These are phyloP conservation scores for Westerdykella sp. DNA, from an alignment of 2,329 filamentous ascomycete species.

Conservation along the genomic window DNA sequence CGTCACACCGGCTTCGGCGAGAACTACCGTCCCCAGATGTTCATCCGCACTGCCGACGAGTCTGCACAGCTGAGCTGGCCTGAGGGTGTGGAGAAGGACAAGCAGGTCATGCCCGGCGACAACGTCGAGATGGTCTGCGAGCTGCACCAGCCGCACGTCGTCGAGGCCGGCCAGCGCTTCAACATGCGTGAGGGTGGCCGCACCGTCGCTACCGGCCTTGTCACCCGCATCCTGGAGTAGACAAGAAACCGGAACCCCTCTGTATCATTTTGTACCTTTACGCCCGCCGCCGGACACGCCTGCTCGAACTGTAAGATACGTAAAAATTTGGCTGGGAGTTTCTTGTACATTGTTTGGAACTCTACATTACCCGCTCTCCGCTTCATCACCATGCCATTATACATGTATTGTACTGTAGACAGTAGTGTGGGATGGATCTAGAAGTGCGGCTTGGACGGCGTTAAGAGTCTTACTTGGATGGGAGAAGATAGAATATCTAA, in stretches of 20 bases:
- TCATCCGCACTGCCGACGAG: slow-evolving; percentile 81
- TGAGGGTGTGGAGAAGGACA: slow-evolving; percentile 70
- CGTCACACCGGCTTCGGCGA: slow-evolving; percentile 91
- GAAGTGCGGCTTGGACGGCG: neutral
- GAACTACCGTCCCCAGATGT: slow-evolving; percentile 97
- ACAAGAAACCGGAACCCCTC: neutral
- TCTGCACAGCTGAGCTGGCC: slow-evolving; percentile 77
- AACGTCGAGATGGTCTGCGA: slow-evolving; percentile 95
- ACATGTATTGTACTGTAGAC: neutral
- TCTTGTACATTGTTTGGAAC: neutral
- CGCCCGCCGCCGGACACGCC: neutral
- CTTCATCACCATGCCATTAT: neutral
- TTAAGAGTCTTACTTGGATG: neutral
- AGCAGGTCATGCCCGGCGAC: slow-evolving; percentile 96
- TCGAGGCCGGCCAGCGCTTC: slow-evolving; percentile 91
- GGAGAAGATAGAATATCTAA: neutral
- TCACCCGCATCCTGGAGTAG: slow-evolving; percentile 35
- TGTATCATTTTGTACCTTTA: neutral
- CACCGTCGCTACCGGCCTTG: slow-evolving; percentile 37
- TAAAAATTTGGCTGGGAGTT: neutral
- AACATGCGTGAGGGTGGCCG: slow-evolving; percentile 96
- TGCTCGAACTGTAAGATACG: neutral
- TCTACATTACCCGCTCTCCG: neutral
- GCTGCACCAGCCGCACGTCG: slow-evolving; percentile 75
- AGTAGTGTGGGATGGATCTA: neutral